These are phyloP conservation scores for Phytophthora pisi DNA, from an alignment of 352 stramenopile species.

Conservation along the genomic window DNA sequence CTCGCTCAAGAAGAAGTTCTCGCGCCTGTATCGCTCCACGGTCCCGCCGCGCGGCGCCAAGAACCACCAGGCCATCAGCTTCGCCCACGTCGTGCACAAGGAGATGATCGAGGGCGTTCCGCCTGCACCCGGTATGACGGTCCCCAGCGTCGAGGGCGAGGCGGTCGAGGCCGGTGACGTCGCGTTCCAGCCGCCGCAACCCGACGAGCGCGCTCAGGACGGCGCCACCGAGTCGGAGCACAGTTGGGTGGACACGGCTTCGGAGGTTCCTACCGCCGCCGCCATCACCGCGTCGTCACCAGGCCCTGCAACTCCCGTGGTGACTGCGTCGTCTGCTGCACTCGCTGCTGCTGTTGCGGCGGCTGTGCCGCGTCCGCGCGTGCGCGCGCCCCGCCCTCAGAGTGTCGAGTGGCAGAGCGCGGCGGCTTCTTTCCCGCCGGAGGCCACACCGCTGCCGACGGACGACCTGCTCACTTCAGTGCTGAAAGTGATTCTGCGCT, in stretches of 20 bases:
- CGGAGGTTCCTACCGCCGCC: constrained; percentile 9
- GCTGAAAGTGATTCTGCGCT: constrained; percentile 41
- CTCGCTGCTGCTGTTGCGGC: constrained; percentile 4
- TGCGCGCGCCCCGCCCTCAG: constrained; percentile 4
- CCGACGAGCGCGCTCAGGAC: constrained; percentile 28
- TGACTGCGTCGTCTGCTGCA: constrained; percentile 5
- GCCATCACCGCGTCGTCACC: not conserved
- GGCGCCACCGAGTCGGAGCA: constrained; percentile 32
- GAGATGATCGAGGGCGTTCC: constrained; percentile 41
- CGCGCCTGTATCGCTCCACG: constrained; percentile 38
- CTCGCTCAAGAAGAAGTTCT: constrained; percentile 57
- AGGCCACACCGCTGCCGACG: constrained; percentile 24
- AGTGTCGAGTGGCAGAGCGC: constrained; percentile 31
- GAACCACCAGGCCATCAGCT: constrained; percentile 41
- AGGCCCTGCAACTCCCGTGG: not conserved
- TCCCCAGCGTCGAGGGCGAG: constrained; percentile 16
- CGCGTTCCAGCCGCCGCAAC: constrained; percentile 24
- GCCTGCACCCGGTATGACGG: constrained; percentile 2
- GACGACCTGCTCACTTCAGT: constrained; percentile 43
- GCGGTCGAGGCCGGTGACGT: constrained; percentile 22
- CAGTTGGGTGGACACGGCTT: constrained; percentile 27
- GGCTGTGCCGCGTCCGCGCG: constrained; percentile 8
- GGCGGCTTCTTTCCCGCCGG: constrained; percentile 20
- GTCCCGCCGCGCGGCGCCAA: constrained; percentile 40
- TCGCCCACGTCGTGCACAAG: constrained; percentile 43